phyloP scores from a whole-genome alignment of 805 yeast species.

The Candida ulmi region DNA sequence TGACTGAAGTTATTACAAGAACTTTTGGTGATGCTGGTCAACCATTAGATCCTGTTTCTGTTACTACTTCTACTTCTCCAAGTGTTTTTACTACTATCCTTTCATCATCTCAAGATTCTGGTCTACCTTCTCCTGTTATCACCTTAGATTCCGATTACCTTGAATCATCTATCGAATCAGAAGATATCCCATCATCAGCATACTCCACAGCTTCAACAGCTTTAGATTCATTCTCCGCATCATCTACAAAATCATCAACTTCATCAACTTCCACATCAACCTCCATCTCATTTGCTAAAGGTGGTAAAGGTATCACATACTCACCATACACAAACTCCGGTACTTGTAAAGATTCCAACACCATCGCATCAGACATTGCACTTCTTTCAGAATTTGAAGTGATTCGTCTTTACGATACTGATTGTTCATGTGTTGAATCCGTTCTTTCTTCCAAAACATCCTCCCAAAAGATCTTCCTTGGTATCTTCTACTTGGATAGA shows the following conservation, averaged over 20 bases:
- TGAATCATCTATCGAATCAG: no score
- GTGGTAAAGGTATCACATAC: constrained; percentile 57
- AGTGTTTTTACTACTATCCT: constrained; percentile 9
- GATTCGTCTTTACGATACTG: constrained; percentile 59
- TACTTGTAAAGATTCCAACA: constrained; percentile 44
- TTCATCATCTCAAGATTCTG: constrained; percentile 8
- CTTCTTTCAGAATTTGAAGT: constrained; percentile 39
- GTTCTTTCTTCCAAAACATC: constrained; percentile 43
- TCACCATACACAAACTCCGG: constrained; percentile 56
- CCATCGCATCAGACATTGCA: constrained; percentile 42
- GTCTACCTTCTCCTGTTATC: no score
- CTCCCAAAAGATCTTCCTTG: constrained; percentile 50
- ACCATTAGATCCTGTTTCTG: constrained; percentile 9
- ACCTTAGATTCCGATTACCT: no score
- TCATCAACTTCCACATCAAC: constrained; percentile 26
- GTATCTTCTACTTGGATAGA: constrained; percentile 47
- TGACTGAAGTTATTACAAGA: constrained; percentile 11
- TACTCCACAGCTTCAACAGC: constrained; percentile 10
- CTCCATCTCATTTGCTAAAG: constrained; percentile 26
- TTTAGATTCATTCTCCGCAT: constrained; percentile 9
- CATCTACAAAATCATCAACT: constrained; percentile 21
- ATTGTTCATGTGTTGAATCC: constrained; percentile 51
- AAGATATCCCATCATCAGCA: no score
- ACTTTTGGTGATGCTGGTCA: background rate
- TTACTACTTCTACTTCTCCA: constrained; percentile 10